Conservation (phyloP, 106 monocot species). For the Triglochin maritima region DNA sequence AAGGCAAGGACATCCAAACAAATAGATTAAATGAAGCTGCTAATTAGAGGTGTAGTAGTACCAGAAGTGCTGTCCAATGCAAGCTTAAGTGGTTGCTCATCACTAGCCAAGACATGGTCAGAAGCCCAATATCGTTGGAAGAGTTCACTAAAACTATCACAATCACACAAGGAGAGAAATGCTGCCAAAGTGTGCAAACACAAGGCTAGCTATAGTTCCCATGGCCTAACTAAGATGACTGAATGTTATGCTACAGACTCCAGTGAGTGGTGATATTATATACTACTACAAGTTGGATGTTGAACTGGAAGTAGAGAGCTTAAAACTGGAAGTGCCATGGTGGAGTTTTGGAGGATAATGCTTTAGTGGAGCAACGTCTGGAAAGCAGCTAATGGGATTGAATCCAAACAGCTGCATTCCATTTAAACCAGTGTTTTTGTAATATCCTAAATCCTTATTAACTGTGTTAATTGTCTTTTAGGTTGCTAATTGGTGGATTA, state of each 20-base stretch:
- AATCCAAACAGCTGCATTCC: no score
- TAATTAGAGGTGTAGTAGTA: background rate
- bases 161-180: background rate
- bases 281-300: background rate
- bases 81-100: conserved; percentile 37
- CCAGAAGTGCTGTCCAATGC: conserved; percentile 62
- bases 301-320: background rate
- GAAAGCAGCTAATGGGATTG: background rate
- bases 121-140: conserved; percentile 74
- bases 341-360: background rate
- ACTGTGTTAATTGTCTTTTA: no score
- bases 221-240: background rate
- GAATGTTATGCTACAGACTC: background rate
- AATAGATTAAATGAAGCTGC: no score
- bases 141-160: conserved; percentile 19
- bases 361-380: background rate
- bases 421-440: no score
- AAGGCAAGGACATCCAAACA: no score
- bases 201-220: background rate
- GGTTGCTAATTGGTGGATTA: no score
- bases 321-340: background rate
- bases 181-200: background rate
- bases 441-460: no score
- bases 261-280: background rate
- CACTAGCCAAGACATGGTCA: conserved; percentile 48